Base-by-base conservation (phyloP, 202 grass and related monocot genomes). In the Zoysia matrella region DNA sequence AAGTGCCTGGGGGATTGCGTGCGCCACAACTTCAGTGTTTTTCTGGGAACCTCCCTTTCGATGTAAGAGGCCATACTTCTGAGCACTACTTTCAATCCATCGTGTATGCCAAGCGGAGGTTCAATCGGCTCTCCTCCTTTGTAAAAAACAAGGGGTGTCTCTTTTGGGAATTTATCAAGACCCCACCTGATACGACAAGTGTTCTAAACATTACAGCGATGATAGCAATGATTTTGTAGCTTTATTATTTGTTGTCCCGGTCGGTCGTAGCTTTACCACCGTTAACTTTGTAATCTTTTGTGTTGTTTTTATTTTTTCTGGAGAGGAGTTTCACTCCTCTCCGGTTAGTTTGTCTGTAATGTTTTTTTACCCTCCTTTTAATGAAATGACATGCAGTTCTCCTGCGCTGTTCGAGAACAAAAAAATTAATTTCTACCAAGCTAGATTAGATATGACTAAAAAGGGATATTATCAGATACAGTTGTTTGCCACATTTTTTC, bases 1-100 rank as follows among this genome's bases (percentile, higher is more conserved):
- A 98, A 98, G 63, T 98, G 96, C 74, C 90, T 93, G 13, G 96
- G 96, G 40, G 96, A 95, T 57, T 95, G 92, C 57, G 92, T 82
- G 77, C 90, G 89, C 92, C 96, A 93, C 46, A 98, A 64, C 81
- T 92, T 98, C 46, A 98, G 58, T 1, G 89, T 90, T 81, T 72
- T 91, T 80, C 75, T 77, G 12, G 96, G 92, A 72, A 98, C 89
- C 83, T 92, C 91, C 82, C 81, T 95, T 61, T 92, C 81, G 22
- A 98, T 90, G 70, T 92, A 98, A 42, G 96, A 92, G 13, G 87
- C 69, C 89, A 95, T 93, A 78, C 83, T 98, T 68, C 83, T 71
- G 2, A 98, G 81, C 64, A 98, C 89, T 72, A 89, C 70, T 73
- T 90, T 91, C n/a, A 98, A 63, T 77, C 92, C 96, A n/a, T 82